Percentiles rank a stretch among this genome's conserved stretches.
phyloP scores from a whole-genome alignment of 1,284 basidiomycete species.

The Ceratobasidium sp. region DNA sequence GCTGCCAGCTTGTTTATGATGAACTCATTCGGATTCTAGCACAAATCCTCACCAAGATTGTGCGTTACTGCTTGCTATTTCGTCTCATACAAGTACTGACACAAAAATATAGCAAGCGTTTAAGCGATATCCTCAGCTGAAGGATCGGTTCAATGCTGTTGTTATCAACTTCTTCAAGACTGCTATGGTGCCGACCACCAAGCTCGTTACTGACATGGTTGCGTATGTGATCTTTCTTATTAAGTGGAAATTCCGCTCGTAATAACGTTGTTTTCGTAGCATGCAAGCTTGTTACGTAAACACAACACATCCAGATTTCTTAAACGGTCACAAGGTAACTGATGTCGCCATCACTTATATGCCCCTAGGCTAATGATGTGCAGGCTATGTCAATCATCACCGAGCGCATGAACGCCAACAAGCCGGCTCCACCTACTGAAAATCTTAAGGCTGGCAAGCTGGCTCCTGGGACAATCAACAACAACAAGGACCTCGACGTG shows the following conservation, averaged over 20 bases:
- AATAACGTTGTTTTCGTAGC: constrained; percentile 55
- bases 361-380: constrained; percentile 4
- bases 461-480: constrained; percentile 76
- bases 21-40: constrained; percentile 95
- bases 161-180: constrained; percentile 97
- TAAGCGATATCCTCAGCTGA: constrained; percentile 92
- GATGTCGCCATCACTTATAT: neutral
- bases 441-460: constrained; percentile 80
- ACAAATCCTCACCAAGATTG: constrained; percentile 88
- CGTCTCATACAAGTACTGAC: neutral
- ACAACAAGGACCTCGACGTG: constrained; percentile 93
- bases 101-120: constrained; percentile 78
- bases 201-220: constrained; percentile 93
- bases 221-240: constrained; percentile 61
- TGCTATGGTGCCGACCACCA: constrained; percentile 92
- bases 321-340: constrained; percentile 87
- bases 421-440: constrained; percentile 66
- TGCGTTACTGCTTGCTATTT: constrained; percentile 58
- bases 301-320: constrained; percentile 98
- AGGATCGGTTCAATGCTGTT: constrained; percentile 92
- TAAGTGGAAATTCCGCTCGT: neutral
- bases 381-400: constrained; percentile 91
- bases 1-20: constrained; percentile 94
- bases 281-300: constrained; percentile 99
- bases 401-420: constrained; percentile 84